Percentiles rank a stretch among this genome's conserved stretches.
Conservation (phyloP, 208 protist genomes). For the Trypanosoma brucei region DNA sequence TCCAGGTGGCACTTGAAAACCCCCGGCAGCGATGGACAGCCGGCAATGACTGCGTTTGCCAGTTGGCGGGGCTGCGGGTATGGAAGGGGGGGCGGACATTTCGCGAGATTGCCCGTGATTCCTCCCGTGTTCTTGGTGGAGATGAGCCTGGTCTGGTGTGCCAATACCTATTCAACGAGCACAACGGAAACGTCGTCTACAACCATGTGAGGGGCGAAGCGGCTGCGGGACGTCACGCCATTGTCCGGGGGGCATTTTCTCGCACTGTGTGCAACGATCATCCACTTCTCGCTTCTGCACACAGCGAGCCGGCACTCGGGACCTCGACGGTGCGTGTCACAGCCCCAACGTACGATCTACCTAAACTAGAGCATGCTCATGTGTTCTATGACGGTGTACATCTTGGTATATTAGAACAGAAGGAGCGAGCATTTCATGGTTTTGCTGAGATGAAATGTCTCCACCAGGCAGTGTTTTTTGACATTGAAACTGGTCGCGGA, state of each 20-base stretch:
- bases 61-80: conserved; percentile 76
- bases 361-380: conserved; percentile 11
- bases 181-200: conserved; percentile 75
- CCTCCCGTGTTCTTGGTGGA: conserved; percentile 45
- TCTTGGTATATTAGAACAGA: conserved; percentile 18
- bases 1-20: conserved; percentile 66
- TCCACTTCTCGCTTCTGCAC: conserved; percentile 33
- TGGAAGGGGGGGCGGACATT: conserved; percentile 59
- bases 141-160: conserved; percentile 71
- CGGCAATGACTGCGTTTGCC: conserved; percentile 65
- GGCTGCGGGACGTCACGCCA: conserved; percentile 40
- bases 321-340: background rate
- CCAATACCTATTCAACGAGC: conserved; percentile 82
- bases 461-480: conserved; percentile 20
- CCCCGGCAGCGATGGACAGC: conserved; percentile 79
- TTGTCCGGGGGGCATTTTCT: conserved; percentile 44
- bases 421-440: conserved; percentile 3
- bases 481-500: conserved; percentile 14
- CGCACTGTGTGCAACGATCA: conserved; percentile 40
- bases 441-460: conserved; percentile 17
- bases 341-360: conserved; percentile 1
- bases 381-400: conserved; percentile 20
- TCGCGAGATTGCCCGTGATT: conserved; percentile 76
- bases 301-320: background rate
- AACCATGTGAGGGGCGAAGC: conserved; percentile 52